Percentiles rank a stretch among this genome's conserved stretches.
phyloP scores from a whole-genome alignment of 1,284 basidiomycete species.

The Clitocybe nebularis region DNA sequence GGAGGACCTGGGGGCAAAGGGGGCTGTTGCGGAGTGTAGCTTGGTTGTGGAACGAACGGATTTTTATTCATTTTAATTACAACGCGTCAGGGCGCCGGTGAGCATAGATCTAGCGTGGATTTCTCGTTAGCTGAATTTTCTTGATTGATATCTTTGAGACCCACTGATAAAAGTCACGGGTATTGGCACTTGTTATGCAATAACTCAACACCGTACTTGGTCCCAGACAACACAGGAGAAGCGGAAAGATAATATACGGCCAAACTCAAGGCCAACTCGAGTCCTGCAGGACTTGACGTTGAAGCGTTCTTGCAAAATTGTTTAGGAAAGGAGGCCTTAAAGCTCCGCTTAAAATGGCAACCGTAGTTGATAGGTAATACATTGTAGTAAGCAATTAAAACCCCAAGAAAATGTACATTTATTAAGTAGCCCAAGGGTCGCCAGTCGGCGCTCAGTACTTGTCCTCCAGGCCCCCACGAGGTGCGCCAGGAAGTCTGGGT shows the following conservation, averaged over 20 bases:
- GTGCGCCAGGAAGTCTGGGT: slow-evolving; percentile 51
- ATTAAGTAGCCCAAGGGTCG: too few species aligned
- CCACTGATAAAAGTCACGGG: slow-evolving; percentile 9
- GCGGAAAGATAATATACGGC: slow-evolving; percentile 3
- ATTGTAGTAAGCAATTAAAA: slow-evolving; percentile 1
- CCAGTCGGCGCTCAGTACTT: slow-evolving; percentile 12
- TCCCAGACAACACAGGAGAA: slow-evolving; percentile 3
- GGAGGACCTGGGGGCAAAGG: slow-evolving; percentile 77
- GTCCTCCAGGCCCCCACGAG: slow-evolving; percentile 26
- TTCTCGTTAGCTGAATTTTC: slow-evolving; percentile 4
- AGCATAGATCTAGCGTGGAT: slow-evolving; percentile 13
- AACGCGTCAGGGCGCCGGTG: slow-evolving; percentile 17
- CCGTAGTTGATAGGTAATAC: background rate
- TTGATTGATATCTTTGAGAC: background rate
- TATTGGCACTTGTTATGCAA: slow-evolving; percentile 5
- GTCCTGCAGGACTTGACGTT: background rate
- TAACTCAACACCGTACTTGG: slow-evolving; percentile 6
- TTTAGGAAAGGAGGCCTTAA: slow-evolving; percentile 6
- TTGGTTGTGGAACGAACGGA: slow-evolving; percentile 66
- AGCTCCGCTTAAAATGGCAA: slow-evolving; percentile 17
- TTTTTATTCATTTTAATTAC: slow-evolving; percentile 69
- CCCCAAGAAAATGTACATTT: slow-evolving; percentile 5
- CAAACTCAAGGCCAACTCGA: slow-evolving; percentile 1
- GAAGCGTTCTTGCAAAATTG: slow-evolving; percentile 4
- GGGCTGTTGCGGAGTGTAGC: slow-evolving; percentile 66